phyloP scores from a whole-genome alignment of 2,329 filamentous ascomycete genomes.

The Sarocladium kiliense region DNA sequence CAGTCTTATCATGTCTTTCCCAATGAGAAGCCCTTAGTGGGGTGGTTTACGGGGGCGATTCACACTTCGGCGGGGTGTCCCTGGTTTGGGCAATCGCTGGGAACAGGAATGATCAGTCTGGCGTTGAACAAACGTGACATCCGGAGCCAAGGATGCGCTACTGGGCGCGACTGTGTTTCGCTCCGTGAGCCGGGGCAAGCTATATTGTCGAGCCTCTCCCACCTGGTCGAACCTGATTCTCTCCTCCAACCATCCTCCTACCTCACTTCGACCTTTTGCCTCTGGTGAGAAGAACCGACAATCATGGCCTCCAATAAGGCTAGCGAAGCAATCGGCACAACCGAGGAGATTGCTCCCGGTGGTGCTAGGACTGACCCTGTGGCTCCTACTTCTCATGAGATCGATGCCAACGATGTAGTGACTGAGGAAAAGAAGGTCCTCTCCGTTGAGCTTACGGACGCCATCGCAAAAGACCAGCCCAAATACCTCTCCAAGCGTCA shows the following conservation, averaged over 20 bases:
- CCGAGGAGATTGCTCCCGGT: neutral
- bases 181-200: too few species aligned
- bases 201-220: neutral
- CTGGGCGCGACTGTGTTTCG: neutral
- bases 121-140: constrained; percentile 2
- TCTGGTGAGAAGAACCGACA: neutral
- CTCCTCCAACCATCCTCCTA: neutral
- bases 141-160: neutral
- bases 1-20: neutral
- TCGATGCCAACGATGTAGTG: neutral
- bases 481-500: constrained; percentile 12
- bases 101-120: neutral
- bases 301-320: constrained; percentile 1
- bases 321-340: neutral
- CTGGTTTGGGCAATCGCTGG: neutral
- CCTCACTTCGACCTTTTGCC: neutral
- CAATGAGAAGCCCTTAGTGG: neutral
- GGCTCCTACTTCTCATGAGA: neutral
- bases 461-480: constrained; percentile 15
- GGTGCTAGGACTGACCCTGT: neutral
- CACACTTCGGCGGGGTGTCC: neutral
- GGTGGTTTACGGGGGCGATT: neutral
- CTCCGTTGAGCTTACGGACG: constrained; percentile 14
- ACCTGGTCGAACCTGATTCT: neutral
- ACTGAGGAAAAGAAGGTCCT: constrained; percentile 10